These are phyloP conservation scores for Rhododendron mucronatum DNA, from an alignment of 148 eudicot species.

Conservation along the genomic window DNA sequence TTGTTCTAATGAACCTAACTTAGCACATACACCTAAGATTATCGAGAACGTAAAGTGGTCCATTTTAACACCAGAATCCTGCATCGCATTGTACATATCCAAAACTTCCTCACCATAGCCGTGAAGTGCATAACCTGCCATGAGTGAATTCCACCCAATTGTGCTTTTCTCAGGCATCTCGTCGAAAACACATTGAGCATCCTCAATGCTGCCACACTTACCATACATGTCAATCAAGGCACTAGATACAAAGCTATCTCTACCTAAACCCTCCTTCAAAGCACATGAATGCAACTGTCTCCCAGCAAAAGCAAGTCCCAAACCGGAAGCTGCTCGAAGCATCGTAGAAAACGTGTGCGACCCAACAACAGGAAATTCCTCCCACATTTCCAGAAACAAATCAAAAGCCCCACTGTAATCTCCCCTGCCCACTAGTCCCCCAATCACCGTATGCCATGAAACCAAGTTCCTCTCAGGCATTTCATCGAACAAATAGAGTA, in stretches of 20 bases:
- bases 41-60: constrained; percentile 83
- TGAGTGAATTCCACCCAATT: constrained; percentile 76
- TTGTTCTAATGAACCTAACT: constrained; percentile 77
- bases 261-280: constrained; percentile 47
- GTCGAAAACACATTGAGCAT: constrained; percentile 70
- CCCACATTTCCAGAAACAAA: constrained; percentile 61
- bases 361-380: constrained; percentile 37
- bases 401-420: constrained; percentile 57
- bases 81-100: constrained; percentile 73
- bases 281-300: constrained; percentile 64
- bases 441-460: constrained; percentile 77
- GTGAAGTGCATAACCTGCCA: constrained; percentile 75
- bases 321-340: constrained; percentile 65
- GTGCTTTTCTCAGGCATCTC: constrained; percentile 71
- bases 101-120: constrained; percentile 89
- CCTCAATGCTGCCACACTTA: constrained; percentile 73
- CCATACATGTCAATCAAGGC: constrained; percentile 86
- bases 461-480: constrained; percentile 63
- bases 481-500: constrained; percentile 66
- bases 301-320: constrained; percentile 52
- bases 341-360: constrained; percentile 53
- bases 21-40: constrained; percentile 61
- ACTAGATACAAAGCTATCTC: constrained; percentile 60
- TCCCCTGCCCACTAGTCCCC: constrained; percentile 66
- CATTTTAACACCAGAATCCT: constrained; percentile 68